Conservation (phyloP, 2,329 filamentous ascomycete species). For the Sphaerulina populicola region DNA sequence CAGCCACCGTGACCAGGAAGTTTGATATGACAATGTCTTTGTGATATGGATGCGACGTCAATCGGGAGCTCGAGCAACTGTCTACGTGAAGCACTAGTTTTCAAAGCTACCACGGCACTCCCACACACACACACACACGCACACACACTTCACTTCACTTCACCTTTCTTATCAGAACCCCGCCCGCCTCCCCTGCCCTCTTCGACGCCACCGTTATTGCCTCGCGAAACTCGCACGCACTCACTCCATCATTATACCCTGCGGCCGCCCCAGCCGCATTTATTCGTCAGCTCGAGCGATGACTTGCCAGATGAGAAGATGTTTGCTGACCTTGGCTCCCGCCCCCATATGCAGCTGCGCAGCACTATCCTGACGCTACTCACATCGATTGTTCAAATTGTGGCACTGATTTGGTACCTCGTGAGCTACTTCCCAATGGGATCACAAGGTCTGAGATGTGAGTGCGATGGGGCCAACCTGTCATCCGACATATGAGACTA, state of each 20-base stretch:
- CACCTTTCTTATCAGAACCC: slow-evolving; percentile 5
- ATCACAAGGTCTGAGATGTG: slow-evolving; percentile 65
- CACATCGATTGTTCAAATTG: slow-evolving; percentile 73
- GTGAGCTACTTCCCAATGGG: slow-evolving; percentile 99
- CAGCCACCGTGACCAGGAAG: slow-evolving; percentile 12
- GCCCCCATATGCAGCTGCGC: slow-evolving; percentile 53
- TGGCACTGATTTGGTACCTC: slow-evolving; percentile 81
- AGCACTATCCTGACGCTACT: slow-evolving; percentile 78
- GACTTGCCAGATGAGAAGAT: not conserved
- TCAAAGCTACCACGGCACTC: too few relatives aligned
- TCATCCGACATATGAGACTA: too few relatives aligned
- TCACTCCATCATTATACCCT: not conserved
- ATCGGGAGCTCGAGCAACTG: slow-evolving; percentile 19
- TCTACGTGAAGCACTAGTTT: slow-evolving; percentile 13
- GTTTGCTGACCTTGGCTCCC: too few relatives aligned
- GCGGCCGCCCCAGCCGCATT: slow-evolving; percentile 7
- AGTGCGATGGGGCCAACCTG: too few relatives aligned
- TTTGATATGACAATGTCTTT: slow-evolving; percentile 21
- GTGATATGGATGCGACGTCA: slow-evolving; percentile 18
- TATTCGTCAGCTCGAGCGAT: not conserved
- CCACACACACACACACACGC: too few relatives aligned
- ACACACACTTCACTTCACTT: slow-evolving; percentile 4
- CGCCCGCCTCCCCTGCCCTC: slow-evolving; percentile 16
- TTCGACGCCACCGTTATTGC: slow-evolving; percentile 4
- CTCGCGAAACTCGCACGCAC: not conserved